Conservation (phyloP, 2,329 filamentous ascomycete species). For the Tothia fuscella region DNA sequence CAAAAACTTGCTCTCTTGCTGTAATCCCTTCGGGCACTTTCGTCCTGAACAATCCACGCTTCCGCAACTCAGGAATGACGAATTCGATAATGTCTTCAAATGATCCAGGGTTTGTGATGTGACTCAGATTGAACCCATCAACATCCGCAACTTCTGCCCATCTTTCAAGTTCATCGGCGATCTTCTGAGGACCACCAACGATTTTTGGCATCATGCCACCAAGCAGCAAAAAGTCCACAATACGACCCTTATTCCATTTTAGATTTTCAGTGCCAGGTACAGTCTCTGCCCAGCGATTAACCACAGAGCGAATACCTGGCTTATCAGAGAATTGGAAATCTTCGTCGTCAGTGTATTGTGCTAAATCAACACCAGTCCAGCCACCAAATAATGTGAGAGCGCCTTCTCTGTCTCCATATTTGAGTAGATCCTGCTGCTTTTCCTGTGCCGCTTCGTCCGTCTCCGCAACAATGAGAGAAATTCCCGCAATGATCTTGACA, state of each 20-base stretch:
- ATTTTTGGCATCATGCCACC: constrained; percentile 19
- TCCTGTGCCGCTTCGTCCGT: constrained; percentile 36
- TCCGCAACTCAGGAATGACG: constrained; percentile 17
- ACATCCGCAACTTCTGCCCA: constrained; percentile 2
- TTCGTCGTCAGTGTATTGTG: constrained; percentile 45
- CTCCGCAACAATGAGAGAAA: constrained; percentile 23
- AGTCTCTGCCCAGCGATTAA: constrained; percentile 19
- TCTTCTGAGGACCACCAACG: constrained; percentile 23
- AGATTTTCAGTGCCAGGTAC: constrained; percentile 11
- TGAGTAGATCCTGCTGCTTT: constrained; percentile 40
- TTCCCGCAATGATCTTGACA: constrained; percentile 39
- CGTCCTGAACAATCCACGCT: constrained; percentile 22
- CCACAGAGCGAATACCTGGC: constrained; percentile 21
- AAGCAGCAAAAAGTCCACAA: constrained; percentile 21
- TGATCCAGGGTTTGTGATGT: constrained; percentile 16
- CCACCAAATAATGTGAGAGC: constrained; percentile 45
- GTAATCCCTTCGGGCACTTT: constrained; percentile 7
- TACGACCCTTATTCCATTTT: constrained; percentile 17
- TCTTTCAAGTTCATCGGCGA: constrained; percentile 8
- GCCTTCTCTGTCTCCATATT: constrained; percentile 42
- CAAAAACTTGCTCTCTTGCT: constrained; percentile 7
- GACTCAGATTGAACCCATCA: constrained; percentile 7
- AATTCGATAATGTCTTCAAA: constrained; percentile 18
- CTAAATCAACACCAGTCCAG: constrained; percentile 50
- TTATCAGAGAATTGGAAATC: constrained; percentile 34